These are phyloP conservation scores for Termitomyces sp. DNA, from an alignment of 768 basidiomycete genomes.

Conservation along the genomic window DNA sequence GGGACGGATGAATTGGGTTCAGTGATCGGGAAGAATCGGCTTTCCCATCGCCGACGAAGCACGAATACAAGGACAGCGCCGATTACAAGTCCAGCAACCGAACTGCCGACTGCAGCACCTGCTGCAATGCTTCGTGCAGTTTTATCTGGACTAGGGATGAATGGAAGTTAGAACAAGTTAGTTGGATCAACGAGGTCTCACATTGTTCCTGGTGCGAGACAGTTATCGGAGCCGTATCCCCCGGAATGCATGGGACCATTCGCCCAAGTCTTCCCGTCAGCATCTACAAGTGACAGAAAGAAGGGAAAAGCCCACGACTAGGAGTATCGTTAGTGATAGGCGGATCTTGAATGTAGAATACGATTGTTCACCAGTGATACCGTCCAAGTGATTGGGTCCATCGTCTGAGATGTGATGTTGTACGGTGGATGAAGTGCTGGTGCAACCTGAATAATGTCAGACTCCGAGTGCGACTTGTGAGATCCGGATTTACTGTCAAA, in stretches of 20 bases:
- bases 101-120: not conserved
- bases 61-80: not conserved
- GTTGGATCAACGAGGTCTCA: not conserved
- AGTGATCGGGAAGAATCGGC: no score
- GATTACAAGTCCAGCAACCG: not conserved
- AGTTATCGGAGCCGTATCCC: not conserved
- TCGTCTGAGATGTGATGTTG: not conserved
- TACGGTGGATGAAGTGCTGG: not conserved
- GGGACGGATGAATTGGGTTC: not conserved
- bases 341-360: not conserved
- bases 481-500: not conserved
- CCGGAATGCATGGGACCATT: not conserved
- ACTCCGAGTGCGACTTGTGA: not conserved
- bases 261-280: not conserved
- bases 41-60: not conserved
- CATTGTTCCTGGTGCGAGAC: not conserved
- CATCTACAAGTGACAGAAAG: not conserved
- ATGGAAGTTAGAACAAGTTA: no score
- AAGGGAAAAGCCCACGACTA: not conserved
- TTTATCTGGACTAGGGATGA: not conserved
- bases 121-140: not conserved
- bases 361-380: not conserved
- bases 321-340: not conserved
- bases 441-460: not conserved
- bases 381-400: not conserved